Conservation (phyloP, 805 yeast genomes). For the Brettanomyces bruxellensis region DNA sequence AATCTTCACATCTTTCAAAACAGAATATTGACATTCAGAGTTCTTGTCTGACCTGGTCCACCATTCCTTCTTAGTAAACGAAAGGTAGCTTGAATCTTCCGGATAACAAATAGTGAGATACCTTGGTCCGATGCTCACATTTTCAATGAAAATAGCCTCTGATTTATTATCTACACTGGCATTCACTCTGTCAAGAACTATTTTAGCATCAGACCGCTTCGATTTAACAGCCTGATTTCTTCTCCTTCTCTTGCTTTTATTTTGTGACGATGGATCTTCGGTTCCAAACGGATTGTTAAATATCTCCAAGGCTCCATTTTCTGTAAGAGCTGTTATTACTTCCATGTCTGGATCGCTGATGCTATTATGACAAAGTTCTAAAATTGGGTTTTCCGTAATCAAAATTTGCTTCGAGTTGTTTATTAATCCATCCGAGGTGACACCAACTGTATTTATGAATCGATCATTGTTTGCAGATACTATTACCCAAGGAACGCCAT, state of each 20-base stretch:
- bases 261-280: conserved; percentile 1
- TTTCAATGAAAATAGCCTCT: conserved; percentile 20
- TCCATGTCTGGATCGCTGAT: conserved; percentile 22
- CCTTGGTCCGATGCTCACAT: conserved; percentile 21
- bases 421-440: neutral
- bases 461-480: conserved; percentile 68
- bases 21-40: conserved; percentile 14
- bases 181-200: conserved; percentile 29
- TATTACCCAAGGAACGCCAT: conserved; percentile 1
- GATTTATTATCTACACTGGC: conserved; percentile 20
- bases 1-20: conserved; percentile 21
- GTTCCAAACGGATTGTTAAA: conserved; percentile 46
- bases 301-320: conserved; percentile 65
- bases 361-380: conserved; percentile 29
- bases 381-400: conserved; percentile 60
- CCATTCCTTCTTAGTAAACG: conserved; percentile 50
- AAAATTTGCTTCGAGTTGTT: conserved; percentile 32
- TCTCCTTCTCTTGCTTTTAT: conserved; percentile 23
- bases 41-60: conserved; percentile 18
- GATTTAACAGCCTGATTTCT: conserved; percentile 41
- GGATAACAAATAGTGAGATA: conserved; percentile 46
- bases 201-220: conserved; percentile 35
- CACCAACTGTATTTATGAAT: conserved; percentile 56
- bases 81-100: conserved; percentile 49
- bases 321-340: conserved; percentile 52